A percentile compares a stretch with the other conserved stretches of the same genome.
phyloP scores from a whole-genome alignment of 2,329 filamentous ascomycete genomes.

The Aspergillus floridensis region DNA sequence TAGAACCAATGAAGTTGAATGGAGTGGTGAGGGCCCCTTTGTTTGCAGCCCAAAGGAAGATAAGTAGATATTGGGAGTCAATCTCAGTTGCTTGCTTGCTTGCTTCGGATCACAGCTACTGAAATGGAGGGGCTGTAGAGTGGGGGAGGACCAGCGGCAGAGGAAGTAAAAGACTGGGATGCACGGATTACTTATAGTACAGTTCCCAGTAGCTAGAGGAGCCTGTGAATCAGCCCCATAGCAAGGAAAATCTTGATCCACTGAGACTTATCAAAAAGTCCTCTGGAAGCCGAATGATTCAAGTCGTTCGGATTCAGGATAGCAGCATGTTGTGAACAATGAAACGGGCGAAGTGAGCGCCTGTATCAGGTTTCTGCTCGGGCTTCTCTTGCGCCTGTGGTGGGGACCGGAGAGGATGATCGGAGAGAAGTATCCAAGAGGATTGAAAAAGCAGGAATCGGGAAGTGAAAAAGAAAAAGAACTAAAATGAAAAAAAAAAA shows the following conservation, averaged over 20 bases:
- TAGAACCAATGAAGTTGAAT: conserved; percentile 6
- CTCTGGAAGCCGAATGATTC: conserved; percentile 8
- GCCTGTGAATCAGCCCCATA: background rate
- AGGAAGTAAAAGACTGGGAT: conserved; percentile 4
- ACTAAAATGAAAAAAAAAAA: background rate
- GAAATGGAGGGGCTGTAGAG: background rate
- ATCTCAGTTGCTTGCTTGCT: background rate
- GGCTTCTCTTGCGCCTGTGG: background rate
- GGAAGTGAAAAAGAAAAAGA: background rate
- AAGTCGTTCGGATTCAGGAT: conserved; percentile 1
- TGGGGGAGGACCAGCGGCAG: conserved; percentile 1
- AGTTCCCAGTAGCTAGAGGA: background rate
- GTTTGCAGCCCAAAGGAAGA: conserved; percentile 11
- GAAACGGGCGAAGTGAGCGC: conserved; percentile 7
- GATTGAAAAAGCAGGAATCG: background rate
- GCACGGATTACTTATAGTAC: conserved; percentile 15
- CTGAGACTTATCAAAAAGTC: conserved; percentile 13
- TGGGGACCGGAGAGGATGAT: background rate
- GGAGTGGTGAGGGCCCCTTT: conserved; percentile 1
- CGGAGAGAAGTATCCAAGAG: background rate
- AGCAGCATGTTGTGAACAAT: conserved; percentile 2
- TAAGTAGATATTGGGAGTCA: conserved; percentile 9
- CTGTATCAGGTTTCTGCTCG: background rate
- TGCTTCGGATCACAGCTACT: background rate
- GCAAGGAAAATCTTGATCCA: conserved; percentile 3